Evolutionary conservation across 306 rosid genomes (phyloP), one percentile per base, ranked within the genome.

Genomic region (Comarum palustre): DNA sequence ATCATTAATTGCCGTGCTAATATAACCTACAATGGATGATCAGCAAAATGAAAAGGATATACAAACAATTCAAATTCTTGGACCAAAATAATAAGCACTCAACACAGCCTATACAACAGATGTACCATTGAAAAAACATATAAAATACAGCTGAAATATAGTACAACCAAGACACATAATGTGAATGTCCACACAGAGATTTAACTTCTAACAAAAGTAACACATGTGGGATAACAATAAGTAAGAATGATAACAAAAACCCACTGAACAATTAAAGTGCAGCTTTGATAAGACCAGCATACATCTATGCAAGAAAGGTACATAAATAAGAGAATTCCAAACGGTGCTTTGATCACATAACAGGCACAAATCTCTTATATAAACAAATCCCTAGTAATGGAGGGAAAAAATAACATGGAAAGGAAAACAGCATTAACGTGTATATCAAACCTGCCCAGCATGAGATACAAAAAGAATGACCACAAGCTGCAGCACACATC

Each of bases 1-100:
- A 80, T 87, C 96, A 74, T 84, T 90, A 77, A 93, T 90, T 77
- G 98, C 78, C 8, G 93, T 90, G 77, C 91, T 73, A 69, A 93
- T 86, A 83, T 93, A 92, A 42, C 93, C 96, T 86, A 61, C 41
- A 75, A 39, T 32, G 5, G 5, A 43, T 16, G 45, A 73, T 16
- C 57, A 47, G 42, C 0, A 15, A 73, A 66, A 67, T 0, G 27
- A 32, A 2, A 57, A 66, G 69, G 13, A 39, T n/a, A 36, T 20
- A 15, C 2, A 5, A 41, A 19, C 47, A 5, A 34, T 46, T 25
- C 42, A 71, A 34, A 38, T 2, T 57, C 19, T 42, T 16, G 24
- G 57, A 42, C 10, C 71, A 27, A 38, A 66, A 65, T 41, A 38
- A 20, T 42, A 52, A 43, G 25, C 48, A 69, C 11, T 7, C 36